Evolutionary conservation across 2,329 filamentous ascomycete species (phyloP).

Genomic region (Dactylonectria estremocensis): DNA sequence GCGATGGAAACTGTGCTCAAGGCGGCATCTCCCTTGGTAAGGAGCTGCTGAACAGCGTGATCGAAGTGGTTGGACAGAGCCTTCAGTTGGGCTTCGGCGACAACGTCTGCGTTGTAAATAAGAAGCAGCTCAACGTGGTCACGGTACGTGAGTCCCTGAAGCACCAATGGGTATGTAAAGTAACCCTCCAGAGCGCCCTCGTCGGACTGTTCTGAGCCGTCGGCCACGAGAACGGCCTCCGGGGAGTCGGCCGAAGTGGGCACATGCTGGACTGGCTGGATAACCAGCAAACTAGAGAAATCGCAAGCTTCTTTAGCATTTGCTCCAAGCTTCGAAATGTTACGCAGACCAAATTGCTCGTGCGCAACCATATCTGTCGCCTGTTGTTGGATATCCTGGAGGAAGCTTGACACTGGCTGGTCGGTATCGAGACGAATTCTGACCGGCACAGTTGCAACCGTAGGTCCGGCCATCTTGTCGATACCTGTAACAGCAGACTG

Average conservation of each 20-base stretch:
- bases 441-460: conserved; percentile 60
- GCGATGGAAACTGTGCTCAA: not conserved
- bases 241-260: not conserved
- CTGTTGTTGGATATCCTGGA: conserved; percentile 32
- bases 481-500: conserved; percentile 38
- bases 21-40: not conserved
- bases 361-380: conserved; percentile 34
- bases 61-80: conserved; percentile 8
- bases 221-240: not conserved
- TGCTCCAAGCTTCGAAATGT: conserved; percentile 36
- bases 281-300: conserved; percentile 50
- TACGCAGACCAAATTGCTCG: conserved; percentile 41
- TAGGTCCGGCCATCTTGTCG: conserved; percentile 42
- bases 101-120: not conserved
- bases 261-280: conserved; percentile 39
- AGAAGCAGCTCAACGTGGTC: conserved; percentile 12
- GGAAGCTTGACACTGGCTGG: conserved; percentile 17
- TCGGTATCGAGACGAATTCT: conserved; percentile 54
- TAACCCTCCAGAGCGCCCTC: not conserved
- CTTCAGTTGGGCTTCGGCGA: not conserved
- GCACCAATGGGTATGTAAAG: conserved; percentile 9
- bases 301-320: conserved; percentile 36
- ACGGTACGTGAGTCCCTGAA: not conserved
- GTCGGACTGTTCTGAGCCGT: conserved; percentile 25
- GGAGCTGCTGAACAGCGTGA: not conserved